Evolutionary conservation across 1,284 basidiomycete species (phyloP), one percentile per base, ranked within the genome.

Genomic region (Naganishia sp.): DNA sequence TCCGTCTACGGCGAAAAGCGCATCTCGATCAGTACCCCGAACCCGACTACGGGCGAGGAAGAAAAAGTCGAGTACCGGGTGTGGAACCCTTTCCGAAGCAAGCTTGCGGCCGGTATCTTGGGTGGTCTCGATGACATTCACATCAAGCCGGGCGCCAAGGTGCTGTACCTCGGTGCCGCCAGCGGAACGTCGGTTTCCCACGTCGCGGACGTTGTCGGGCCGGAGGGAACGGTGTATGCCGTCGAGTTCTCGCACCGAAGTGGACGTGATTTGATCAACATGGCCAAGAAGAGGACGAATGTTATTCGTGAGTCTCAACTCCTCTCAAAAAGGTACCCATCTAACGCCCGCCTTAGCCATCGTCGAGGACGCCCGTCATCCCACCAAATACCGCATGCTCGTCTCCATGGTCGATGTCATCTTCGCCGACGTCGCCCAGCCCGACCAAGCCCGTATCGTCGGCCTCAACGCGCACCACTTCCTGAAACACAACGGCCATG

Each of bases 251-350:
- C 94, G 3, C 86, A 90, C 77, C 88, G 96, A 73, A 95, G 93
- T 68, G 95, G 95, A 54, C 91, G 95, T 82, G 95, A 99, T 81
- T 83, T 99, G 69, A 97, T 99, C 76, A 92, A 92, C 82, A 99
- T 99, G 96, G 95, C 96, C 63, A 98, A 99, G 84, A 98, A 98
- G 83, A 87, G 96, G 69, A 99, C 96, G 70, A 99, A 99, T 81
- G 94, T 99, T 71, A 97, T 99, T 75, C 95, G 92, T 94, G 80
- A 15, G 53, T 39, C 31, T n/a, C n/a, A n/a, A n/a, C n/a, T n/a
- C n/a, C n/a, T n/a, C n/a, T n/a, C n/a, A n/a, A n/a, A n/a, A n/a
- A 59, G 52, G n/a, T 33, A 28, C 6, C n/a, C n/a, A n/a, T 45
- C 45, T 52, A 63, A 42, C n/a, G 28, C 48, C 16, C 23, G 42